Percentiles rank a stretch among this genome's conserved stretches.
phyloP scores from a whole-genome alignment of 306 rosid species.

The Quercus suber region DNA sequence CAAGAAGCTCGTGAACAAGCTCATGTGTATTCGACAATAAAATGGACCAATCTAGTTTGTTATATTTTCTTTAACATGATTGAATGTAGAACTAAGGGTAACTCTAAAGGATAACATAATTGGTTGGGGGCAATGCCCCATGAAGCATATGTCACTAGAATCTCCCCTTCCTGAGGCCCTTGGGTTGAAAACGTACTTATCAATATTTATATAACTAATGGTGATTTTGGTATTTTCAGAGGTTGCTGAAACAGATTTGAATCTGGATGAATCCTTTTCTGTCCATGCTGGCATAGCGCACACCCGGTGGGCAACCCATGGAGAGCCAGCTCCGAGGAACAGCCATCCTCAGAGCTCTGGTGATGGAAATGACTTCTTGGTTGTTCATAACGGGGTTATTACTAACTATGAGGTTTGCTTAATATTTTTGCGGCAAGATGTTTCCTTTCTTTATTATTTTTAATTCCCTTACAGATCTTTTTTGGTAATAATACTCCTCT shows the following conservation, averaged over 20 bases:
- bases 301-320: slow-evolving; percentile 99
- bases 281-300: slow-evolving; percentile 91
- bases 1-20: no score
- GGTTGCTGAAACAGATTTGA: slow-evolving; percentile 54
- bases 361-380: slow-evolving; percentile 75
- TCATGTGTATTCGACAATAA: background rate
- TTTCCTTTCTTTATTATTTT: slow-evolving; percentile 5
- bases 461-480: background rate
- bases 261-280: slow-evolving; percentile 64
- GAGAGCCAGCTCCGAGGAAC: slow-evolving; percentile 89
- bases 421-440: background rate
- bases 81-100: background rate
- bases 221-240: slow-evolving; percentile 41
- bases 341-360: slow-evolving; percentile 94
- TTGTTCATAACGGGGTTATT: slow-evolving; percentile 89
- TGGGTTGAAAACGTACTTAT: no score
- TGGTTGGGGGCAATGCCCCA: no score
- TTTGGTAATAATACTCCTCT: background rate
- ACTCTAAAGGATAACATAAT: no score
- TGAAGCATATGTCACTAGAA: no score
- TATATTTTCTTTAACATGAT: background rate
- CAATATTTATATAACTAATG: background rate
- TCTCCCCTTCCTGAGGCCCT: no score
- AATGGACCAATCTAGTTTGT: background rate
- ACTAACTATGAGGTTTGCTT: slow-evolving; percentile 82